Evolutionary conservation across 495 filamentous ascomycete species (phyloP), one percentile per base, ranked within the genome.

Genomic region (Evernia prunastri): DNA sequence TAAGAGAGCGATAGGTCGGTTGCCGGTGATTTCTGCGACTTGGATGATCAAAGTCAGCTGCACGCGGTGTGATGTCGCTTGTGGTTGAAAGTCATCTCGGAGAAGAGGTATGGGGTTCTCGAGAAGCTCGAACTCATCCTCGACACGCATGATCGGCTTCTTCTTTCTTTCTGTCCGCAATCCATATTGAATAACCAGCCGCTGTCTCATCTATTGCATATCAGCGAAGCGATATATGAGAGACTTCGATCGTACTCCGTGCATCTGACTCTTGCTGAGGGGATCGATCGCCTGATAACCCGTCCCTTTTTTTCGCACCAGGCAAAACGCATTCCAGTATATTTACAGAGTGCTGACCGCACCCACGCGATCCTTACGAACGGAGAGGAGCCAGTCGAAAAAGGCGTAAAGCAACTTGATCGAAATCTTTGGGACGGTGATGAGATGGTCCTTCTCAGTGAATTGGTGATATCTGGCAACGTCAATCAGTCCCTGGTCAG

Each of bases 341-440:
- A n/a, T 63, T 63, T 63, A 20, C n/a, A 57, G 29, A 43, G 31
- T 56, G 31, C 51, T 56, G 25, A 45, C 63, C 31, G 42, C 42
- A 65, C 25, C 39, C 20, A 65, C 9, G 29, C 40, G 53, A 3
- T 35, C 33, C 20, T 60, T 65, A 36, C 20, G 27, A 20, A 59
- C n/a, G 7, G 20, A 27, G 12, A 65, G 33, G 25, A 65, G 31
- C 58, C 33, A 65, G 43, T 65, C 31, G 42, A 65, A 65, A 33
- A 65, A 65, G 33, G 43, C 18, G 29, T 65, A 65, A 13, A 65
- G 29, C 47, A 65, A n/a, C 42, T 60, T 60, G 31, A 54, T 65
- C 13, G n/a, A 54, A 39, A 65, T 60, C 33, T 45, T 20, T 56
- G 54, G 6, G 29, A 65, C n/a, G 37, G 43, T 65, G 17, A 59